Conservation (phyloP, 1,284 basidiomycete species). For the Moesziomyces aphidis region DNA sequence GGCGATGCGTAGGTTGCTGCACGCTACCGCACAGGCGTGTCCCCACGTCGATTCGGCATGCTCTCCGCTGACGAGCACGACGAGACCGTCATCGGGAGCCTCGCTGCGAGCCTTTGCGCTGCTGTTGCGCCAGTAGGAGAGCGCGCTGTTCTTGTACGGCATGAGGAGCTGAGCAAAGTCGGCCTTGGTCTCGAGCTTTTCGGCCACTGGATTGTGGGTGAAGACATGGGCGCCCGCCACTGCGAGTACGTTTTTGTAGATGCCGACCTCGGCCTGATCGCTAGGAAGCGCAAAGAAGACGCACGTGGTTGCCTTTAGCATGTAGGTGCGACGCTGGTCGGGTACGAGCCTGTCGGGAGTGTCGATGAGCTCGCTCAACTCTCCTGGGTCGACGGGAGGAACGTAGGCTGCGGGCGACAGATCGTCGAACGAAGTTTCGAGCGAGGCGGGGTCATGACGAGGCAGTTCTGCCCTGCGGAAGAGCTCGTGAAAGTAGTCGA, state of each 20-base stretch:
- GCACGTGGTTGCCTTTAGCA: constrained; percentile 51
- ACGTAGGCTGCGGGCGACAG: constrained; percentile 29
- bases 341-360: constrained; percentile 25
- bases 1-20: constrained; percentile 39
- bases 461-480: constrained; percentile 35
- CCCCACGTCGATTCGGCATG: constrained; percentile 32
- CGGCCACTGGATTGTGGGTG: constrained; percentile 27
- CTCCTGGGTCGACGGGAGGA: constrained; percentile 31
- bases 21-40: constrained; percentile 33
- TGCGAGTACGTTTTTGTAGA: constrained; percentile 37
- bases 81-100: constrained; percentile 49
- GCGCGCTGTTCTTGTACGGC: constrained; percentile 45
- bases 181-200: constrained; percentile 33
- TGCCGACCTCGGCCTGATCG: constrained; percentile 36
- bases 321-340: constrained; percentile 28
- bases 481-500: constrained; percentile 45
- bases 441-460: constrained; percentile 32
- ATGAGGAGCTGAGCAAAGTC: constrained; percentile 47
- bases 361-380: constrained; percentile 22
- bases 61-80: constrained; percentile 27
- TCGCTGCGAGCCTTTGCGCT: constrained; percentile 32
- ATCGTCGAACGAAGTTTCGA: constrained; percentile 40
- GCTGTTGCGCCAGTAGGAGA: constrained; percentile 44
- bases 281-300: constrained; percentile 36
- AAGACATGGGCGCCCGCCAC: constrained; percentile 36